Base-by-base conservation (phyloP, 2,329 filamentous ascomycete species). In the Cytospora mali region DNA sequence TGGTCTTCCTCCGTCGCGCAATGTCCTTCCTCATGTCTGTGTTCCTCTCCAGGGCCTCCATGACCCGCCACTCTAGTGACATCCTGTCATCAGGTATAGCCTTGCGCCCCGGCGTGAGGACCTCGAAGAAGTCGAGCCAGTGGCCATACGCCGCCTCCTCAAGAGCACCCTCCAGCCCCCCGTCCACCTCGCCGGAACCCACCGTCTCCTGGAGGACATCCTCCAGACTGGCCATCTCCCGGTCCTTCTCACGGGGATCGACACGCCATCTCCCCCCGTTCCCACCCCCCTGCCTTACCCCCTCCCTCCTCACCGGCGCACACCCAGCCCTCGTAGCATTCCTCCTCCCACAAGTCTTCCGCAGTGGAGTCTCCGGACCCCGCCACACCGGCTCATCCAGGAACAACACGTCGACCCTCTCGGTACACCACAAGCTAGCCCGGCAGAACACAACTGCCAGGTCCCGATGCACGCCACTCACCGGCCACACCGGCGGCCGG, bases 71-170 rank as follows among this genome's bases (percentile, higher is more conserved):
- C 64, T 70, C 72, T 7, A 76, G 58, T 1, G 67, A 62, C 2
- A 57, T 39, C 5, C 61, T 66, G 11, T 66, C 64, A 14, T 66
- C 64, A 14, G 62, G 21, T 46, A 58, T 13, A 18, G 51, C 25
- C 10, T 62, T 42, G 27, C 60, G 48, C 23, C 64, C 62, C 6
- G 66, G 55, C 5, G 68, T 60, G 23, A 75, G 55, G 0, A 66
- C 35, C 11, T 77, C 76, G 51, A 78, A 73, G 28, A 79, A 71
- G 3, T 74, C 72, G 7, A 70, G 66, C 76, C 77, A 79, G 56
- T 73, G 72, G 50, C 70, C 67, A 55, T 72, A 69, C 1, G 68
- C 69, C 7, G 67, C 54, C 23, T 70, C 65, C 4, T 67, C 59
- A 16, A 75, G 52, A 4, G 68, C 16, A 9, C 60, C 54, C 4